Evolutionary conservation across 129 eudicot genomes (phyloP).

Genomic region (Helianthus tuberosus): DNA sequence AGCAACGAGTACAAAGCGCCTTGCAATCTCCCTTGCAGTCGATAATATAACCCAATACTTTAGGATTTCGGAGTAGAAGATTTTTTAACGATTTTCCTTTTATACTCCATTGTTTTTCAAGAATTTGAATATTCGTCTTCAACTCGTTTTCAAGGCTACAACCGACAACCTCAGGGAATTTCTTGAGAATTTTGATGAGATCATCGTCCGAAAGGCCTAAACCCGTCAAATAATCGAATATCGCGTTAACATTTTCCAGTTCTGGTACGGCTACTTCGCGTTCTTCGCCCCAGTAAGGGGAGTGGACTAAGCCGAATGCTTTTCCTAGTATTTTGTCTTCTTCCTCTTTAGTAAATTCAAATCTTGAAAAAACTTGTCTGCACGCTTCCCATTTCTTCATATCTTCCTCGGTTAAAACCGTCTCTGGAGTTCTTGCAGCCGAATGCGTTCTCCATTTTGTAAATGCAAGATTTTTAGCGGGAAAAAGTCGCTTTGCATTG

Average conservation of each 20-base stretch:
- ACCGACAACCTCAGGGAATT: conserved; percentile 94
- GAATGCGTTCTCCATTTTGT: conserved; percentile 57
- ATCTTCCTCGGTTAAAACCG: conserved; percentile 61
- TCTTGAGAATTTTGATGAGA: conserved; percentile 74
- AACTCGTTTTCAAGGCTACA: conserved; percentile 81
- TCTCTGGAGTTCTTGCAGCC: conserved; percentile 38
- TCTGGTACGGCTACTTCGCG: conserved; percentile 67
- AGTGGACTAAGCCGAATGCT: conserved; percentile 87
- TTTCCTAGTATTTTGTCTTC: conserved; percentile 89
- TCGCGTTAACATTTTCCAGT: conserved; percentile 47
- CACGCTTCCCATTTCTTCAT: conserved; percentile 69
- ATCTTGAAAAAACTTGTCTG: conserved; percentile 61
- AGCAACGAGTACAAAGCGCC: conserved; percentile 95
- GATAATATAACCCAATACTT: conserved; percentile 78
- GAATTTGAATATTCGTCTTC: conserved; percentile 56
- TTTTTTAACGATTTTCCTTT: conserved; percentile 75
- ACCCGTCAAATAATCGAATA: conserved; percentile 61
- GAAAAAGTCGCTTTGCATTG: conserved; percentile 25
- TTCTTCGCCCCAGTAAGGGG: conserved; percentile 98
- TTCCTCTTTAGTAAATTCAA: conserved; percentile 58
- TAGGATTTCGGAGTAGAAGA: conserved; percentile 83
- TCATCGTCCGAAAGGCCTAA: conserved; percentile 84
- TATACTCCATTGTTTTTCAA: conserved; percentile 83
- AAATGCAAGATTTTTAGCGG: conserved; percentile 20
- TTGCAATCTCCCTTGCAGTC: conserved; percentile 98